Conservation (phyloP, 352 stramenopile species). For the Globisporangium spiculum region DNA sequence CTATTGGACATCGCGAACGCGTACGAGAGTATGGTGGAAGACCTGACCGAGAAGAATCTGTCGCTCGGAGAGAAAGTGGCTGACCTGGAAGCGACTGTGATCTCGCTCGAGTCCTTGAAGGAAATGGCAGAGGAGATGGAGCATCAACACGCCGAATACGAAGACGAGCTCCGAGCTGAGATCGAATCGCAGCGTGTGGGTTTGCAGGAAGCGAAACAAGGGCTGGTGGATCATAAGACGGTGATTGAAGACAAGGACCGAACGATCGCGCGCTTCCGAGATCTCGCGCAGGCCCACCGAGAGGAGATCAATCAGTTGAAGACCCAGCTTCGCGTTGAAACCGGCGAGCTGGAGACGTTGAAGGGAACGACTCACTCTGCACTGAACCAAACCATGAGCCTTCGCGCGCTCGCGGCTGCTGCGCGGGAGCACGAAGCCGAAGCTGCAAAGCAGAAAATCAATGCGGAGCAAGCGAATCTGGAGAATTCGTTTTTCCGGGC, state of each 20-base stretch:
- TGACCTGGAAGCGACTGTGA: constrained; percentile 66
- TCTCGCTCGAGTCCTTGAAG: constrained; percentile 74
- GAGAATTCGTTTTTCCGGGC: constrained; percentile 70
- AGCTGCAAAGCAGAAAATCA: constrained; percentile 67
- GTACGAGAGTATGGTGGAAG: constrained; percentile 88
- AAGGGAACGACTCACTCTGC: constrained; percentile 74
- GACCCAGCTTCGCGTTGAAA: constrained; percentile 67
- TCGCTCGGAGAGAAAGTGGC: constrained; percentile 78
- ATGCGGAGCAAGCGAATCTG: constrained; percentile 55
- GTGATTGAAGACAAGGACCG: constrained; percentile 74
- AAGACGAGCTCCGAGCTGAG: constrained; percentile 69
- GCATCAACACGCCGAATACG: constrained; percentile 83
- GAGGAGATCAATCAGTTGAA: constrained; percentile 77
- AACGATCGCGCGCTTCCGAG: constrained; percentile 78
- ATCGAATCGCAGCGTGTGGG: constrained; percentile 56
- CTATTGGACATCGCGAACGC: constrained; percentile 82
- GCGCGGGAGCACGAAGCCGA: constrained; percentile 67
- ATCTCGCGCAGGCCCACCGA: constrained; percentile 59
- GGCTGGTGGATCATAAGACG: constrained; percentile 45
- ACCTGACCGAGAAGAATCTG: constrained; percentile 87
- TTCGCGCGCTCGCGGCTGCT: constrained; percentile 54
- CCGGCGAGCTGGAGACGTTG: constrained; percentile 63
- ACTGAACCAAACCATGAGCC: constrained; percentile 69
- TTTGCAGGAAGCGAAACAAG: constrained; percentile 63
- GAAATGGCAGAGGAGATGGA: constrained; percentile 89